Evolutionary conservation across 1,284 basidiomycete species (phyloP).

Genomic region (Trametes pubescens): DNA sequence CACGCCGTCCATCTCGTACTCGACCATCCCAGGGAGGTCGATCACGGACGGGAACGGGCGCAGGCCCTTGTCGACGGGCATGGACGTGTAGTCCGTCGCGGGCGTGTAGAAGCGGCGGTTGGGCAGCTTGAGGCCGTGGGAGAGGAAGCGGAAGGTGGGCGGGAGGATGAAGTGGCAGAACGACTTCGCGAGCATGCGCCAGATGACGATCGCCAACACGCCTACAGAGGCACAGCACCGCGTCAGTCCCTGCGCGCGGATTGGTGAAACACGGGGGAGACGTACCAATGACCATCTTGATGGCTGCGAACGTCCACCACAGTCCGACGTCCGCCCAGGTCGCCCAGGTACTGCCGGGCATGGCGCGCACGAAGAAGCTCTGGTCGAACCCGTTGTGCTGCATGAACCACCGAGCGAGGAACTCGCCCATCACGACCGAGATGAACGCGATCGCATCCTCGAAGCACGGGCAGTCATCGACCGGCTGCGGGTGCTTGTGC

Average conservation of each 20-base stretch:
- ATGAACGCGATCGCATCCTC: slow-evolving; percentile 96
- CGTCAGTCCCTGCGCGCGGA: neutral
- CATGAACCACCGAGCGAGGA: slow-evolving; percentile 72
- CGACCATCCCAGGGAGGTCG: slow-evolving; percentile 66
- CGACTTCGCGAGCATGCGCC: slow-evolving; percentile 87
- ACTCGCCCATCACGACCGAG: slow-evolving; percentile 83
- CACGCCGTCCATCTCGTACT: slow-evolving; percentile 45
- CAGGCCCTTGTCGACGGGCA: slow-evolving; percentile 68
- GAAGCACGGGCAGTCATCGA: slow-evolving; percentile 98
- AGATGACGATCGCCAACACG: slow-evolving; percentile 78
- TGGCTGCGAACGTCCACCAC: slow-evolving; percentile 64
- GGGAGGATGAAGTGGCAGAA: slow-evolving; percentile 79
- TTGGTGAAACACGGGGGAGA: slow-evolving; percentile 1
- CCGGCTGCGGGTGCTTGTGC: slow-evolving; percentile 90
- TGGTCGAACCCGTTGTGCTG: slow-evolving; percentile 48
- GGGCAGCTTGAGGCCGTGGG: slow-evolving; percentile 71
- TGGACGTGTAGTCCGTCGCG: slow-evolving; percentile 83
- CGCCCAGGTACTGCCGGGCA: slow-evolving; percentile 66
- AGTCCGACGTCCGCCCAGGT: slow-evolving; percentile 55
- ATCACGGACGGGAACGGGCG: slow-evolving; percentile 87
- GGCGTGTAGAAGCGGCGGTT: slow-evolving; percentile 87
- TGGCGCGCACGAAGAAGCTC: slow-evolving; percentile 48
- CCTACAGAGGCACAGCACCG: slow-evolving; percentile 40
- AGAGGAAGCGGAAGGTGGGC: slow-evolving; percentile 79
- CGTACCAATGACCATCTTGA: slow-evolving; percentile 71